Base-by-base conservation (phyloP, 2,329 filamentous ascomycete species). In the Rutstroemia sp. region DNA sequence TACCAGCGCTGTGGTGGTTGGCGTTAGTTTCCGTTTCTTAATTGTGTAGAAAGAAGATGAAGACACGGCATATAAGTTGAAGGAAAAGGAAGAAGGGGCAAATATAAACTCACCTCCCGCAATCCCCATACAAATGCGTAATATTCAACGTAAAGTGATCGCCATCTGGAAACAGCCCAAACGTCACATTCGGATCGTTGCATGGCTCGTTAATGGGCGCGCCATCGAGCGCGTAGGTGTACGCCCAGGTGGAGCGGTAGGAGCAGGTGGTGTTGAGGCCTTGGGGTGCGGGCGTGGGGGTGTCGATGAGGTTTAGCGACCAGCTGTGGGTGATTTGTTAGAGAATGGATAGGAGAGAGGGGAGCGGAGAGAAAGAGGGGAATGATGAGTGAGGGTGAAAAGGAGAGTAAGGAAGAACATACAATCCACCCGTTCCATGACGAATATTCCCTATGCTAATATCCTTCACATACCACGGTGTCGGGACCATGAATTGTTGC, bases 341-440 rank as follows among this genome's bases (percentile, higher is more conserved):
- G 10, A n/a, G 4, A 4, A 54, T n/a, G 10, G 21, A 16, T 14
- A 9, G 47, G 14, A 40, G 14, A 39, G 48, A 50, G 5, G 30
- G 19, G n/a, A n/a, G n/a, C n/a, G n/a, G n/a, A n/a, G 39, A n/a
- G 21, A 23, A 39, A 14, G 23, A 16, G 39, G 23, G 25, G 30
- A 3, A n/a, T 2, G 25, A 19, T 4, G 39, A 16, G 16, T n/a
- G 39, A 10, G n/a, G n/a, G n/a, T n/a, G n/a, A 7, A 42, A 17
- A 25, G 45, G 46, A 10, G 27, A 16, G 30, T 19, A 25, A 34
- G 21, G 44, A 17, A 17, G 17, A 23, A 44, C 56, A 42, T 58
- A 63, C 61, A 40, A 58, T 19, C 58, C 60, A 17, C 60, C 61
- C 1, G 60, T 60, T n/a, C 61, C 61, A 42, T 63, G 61, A 16